Evolutionary conservation across 2,329 filamentous ascomycete species (phyloP).

Genomic region (Verticillium tricorpus): DNA sequence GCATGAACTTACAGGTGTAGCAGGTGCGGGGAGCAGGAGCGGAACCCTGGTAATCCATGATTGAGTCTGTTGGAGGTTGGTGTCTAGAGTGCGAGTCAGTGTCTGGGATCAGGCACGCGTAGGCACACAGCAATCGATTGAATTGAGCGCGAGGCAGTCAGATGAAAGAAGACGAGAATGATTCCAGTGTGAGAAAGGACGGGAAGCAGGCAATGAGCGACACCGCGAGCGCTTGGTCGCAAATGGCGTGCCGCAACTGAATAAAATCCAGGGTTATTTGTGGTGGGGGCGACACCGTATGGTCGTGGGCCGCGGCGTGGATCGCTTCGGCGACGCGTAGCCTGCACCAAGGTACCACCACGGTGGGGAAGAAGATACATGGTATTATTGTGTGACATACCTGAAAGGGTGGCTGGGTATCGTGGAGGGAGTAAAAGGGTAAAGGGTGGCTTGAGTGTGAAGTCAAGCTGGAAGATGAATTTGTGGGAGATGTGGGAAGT

Average conservation of each 20-base stretch:
- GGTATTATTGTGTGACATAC: not conserved
- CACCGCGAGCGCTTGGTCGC: not conserved
- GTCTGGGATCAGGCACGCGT: not conserved
- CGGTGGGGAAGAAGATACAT: not conserved
- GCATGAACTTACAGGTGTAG: constrained; percentile 44
- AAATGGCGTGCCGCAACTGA: not conserved
- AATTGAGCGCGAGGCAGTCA: not conserved
- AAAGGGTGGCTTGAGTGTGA: not conserved
- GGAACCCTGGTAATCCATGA: constrained; percentile 28
- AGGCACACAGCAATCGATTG: not conserved
- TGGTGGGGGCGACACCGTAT: too few relatives aligned
- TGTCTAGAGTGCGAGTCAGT: not conserved
- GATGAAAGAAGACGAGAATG: not conserved
- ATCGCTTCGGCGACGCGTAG: not conserved
- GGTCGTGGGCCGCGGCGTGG: not conserved
- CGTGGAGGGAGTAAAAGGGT: not conserved
- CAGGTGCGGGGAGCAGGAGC: constrained; percentile 31
- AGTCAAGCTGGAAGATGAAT: not conserved
- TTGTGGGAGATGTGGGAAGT: not conserved
- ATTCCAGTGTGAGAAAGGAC: too few relatives aligned
- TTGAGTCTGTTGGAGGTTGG: constrained; percentile 11
- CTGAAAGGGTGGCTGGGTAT: not conserved
- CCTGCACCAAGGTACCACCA: not conserved
- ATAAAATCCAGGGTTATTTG: too few relatives aligned
- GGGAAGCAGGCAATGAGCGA: not conserved